A percentile compares a stretch with the other conserved stretches of the same genome.
Evolutionary conservation across 805 yeast genomes (phyloP).

Genomic region (Brettanomyces custersianus): DNA sequence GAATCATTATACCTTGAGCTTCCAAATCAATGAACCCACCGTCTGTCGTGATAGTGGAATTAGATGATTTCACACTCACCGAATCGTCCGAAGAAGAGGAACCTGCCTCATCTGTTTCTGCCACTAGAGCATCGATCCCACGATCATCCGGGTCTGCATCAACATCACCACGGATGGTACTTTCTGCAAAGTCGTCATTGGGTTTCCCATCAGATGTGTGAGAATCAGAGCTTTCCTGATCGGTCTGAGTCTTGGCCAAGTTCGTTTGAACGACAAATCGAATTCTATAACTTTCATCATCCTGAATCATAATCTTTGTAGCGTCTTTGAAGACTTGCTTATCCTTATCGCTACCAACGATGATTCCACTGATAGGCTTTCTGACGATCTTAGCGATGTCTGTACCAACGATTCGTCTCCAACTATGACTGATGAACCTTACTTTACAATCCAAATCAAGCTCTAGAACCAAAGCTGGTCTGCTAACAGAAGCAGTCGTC

Average conservation of each 20-base stretch:
- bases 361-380: slow-evolving; percentile 51
- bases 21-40: slow-evolving; percentile 67
- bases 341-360: slow-evolving; percentile 60
- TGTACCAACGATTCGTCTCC: slow-evolving; percentile 76
- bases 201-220: not conserved
- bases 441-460: slow-evolving; percentile 72
- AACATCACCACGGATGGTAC: not conserved
- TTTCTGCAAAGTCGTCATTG: not conserved
- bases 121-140: not conserved
- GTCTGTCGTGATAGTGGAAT: slow-evolving; percentile 39
- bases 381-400: slow-evolving; percentile 42
- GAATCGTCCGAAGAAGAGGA: slow-evolving; percentile 13
- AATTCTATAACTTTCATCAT: slow-evolving; percentile 72
- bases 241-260: slow-evolving; percentile 3
- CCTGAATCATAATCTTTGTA: slow-evolving; percentile 56
- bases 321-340: slow-evolving; percentile 62
- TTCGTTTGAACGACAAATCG: slow-evolving; percentile 47
- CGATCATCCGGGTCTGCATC: not conserved
- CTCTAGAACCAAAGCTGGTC: slow-evolving; percentile 76
- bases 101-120: not conserved
- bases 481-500: slow-evolving; percentile 53
- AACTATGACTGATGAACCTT: slow-evolving; percentile 63
- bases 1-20: slow-evolving; percentile 87
- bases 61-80: slow-evolving; percentile 18
- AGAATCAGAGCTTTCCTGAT: not conserved